Conservation (phyloP, 73 alveolate genomes). For the Paramecium sexaurelia region DNA sequence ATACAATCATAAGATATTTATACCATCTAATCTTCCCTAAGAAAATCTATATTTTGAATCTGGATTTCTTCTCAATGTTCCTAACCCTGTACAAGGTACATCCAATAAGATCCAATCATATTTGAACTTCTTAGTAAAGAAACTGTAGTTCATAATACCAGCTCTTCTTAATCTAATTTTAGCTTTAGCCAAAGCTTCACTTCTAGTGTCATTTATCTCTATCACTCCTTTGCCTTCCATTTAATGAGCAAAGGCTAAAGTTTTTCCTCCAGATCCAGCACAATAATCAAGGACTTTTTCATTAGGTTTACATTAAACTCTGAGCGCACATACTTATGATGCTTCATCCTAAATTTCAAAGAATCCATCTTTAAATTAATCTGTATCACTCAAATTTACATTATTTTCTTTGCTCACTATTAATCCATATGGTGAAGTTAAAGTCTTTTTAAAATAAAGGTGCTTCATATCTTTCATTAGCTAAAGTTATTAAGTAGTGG, state of each 20-base stretch:
- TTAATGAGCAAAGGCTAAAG: constrained; percentile 73
- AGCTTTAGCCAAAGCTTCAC: constrained; percentile 72
- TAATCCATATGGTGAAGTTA: constrained; percentile 78
- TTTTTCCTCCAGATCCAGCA: constrained; percentile 80
- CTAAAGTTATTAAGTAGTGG: constrained; percentile 22
- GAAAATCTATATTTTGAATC: constrained; percentile 84
- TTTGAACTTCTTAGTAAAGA: constrained; percentile 72
- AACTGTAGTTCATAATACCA: constrained; percentile 71
- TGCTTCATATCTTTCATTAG: constrained; percentile 56
- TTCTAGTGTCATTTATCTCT: constrained; percentile 70
- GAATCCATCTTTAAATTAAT: constrained; percentile 76
- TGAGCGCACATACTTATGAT: constrained; percentile 76
- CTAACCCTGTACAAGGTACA: constrained; percentile 89
- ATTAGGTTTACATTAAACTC: constrained; percentile 83
- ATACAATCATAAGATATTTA: neutral
- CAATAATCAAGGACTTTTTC: constrained; percentile 82
- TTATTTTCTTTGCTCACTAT: constrained; percentile 66
- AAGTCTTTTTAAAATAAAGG: constrained; percentile 67
- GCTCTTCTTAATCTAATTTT: constrained; percentile 80
- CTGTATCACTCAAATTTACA: constrained; percentile 72
- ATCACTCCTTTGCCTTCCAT: constrained; percentile 65
- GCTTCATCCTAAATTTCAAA: constrained; percentile 89
- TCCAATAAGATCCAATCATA: constrained; percentile 87
- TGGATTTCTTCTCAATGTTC: constrained; percentile 87
- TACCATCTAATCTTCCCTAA: constrained; percentile 63